These are phyloP conservation scores for Thraustotheca clavata DNA, from an alignment of 352 stramenopile genomes.

Conservation along the genomic window DNA sequence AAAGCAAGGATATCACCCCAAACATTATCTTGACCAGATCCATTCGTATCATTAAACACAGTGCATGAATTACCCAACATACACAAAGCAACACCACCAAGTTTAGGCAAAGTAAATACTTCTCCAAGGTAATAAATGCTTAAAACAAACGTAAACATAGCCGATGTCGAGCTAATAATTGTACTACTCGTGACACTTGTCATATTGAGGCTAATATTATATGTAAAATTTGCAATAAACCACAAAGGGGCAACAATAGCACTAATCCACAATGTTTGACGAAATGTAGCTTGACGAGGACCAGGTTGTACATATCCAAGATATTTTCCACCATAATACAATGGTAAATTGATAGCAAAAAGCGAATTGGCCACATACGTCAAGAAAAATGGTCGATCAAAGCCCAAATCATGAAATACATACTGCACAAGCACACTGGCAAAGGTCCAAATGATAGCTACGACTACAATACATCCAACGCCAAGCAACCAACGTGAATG, in stretches of 20 bases:
- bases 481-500: constrained; percentile 44
- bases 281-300: constrained; percentile 29
- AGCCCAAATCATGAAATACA: constrained; percentile 81
- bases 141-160: constrained; percentile 91
- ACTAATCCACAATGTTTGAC: constrained; percentile 37
- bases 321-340: constrained; percentile 51
- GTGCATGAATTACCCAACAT: constrained; percentile 84
- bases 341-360: constrained; percentile 75
- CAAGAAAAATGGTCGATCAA: constrained; percentile 81
- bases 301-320: constrained; percentile 24
- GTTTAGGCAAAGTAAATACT: constrained; percentile 68
- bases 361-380: constrained; percentile 83
- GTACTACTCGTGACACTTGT: constrained; percentile 93
- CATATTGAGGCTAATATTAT: constrained; percentile 87
- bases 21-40: constrained; percentile 31
- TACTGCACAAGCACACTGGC: constrained; percentile 84
- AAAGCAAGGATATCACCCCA: constrained; percentile 56
- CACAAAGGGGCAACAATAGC: constrained; percentile 87
- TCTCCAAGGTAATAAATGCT: constrained; percentile 75
- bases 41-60: constrained; percentile 56
- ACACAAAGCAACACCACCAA: constrained; percentile 76
- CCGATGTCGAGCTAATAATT: constrained; percentile 90
- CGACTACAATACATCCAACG: constrained; percentile 58
- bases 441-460: constrained; percentile 78
- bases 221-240: constrained; percentile 92